Evolutionary conservation across 352 stramenopile genomes (phyloP).

Genomic region (Phytophthora brassicae): DNA sequence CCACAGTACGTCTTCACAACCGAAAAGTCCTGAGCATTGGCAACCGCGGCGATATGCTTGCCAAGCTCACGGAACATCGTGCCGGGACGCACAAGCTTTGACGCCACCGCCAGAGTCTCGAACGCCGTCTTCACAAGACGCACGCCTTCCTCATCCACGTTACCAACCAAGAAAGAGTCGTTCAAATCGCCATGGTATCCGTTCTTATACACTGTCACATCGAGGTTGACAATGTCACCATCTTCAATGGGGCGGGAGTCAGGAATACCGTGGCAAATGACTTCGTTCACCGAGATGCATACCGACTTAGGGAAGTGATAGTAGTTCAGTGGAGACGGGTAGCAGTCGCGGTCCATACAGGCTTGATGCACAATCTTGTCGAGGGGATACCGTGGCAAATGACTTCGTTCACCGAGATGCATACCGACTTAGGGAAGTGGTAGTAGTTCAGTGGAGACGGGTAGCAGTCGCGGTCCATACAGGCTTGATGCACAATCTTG

Average conservation of each 20-base stretch:
- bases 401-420: slow-evolving; percentile 93
- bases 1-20: slow-evolving; percentile 98
- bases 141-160: slow-evolving; percentile 92
- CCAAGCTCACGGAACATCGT: slow-evolving; percentile 97
- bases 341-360: slow-evolving; percentile 90
- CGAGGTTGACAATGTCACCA: slow-evolving; percentile 99
- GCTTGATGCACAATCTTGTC: slow-evolving; percentile 95
- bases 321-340: slow-evolving; percentile 98
- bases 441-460: slow-evolving; percentile 98
- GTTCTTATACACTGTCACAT: slow-evolving; percentile 97
- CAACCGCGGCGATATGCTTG: slow-evolving; percentile 91
- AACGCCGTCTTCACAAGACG: slow-evolving; percentile 95
- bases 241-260: slow-evolving; percentile 94
- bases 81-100: slow-evolving; percentile 92
- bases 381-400: slow-evolving; percentile 98
- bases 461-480: slow-evolving; percentile 92
- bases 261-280: slow-evolving; percentile 98
- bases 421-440: slow-evolving; percentile 96
- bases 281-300: slow-evolving; percentile 92
- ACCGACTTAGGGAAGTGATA: slow-evolving; percentile 97
- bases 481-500: slow-evolving; percentile 93
- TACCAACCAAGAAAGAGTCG: slow-evolving; percentile 97
- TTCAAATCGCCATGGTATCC: slow-evolving; percentile 98
- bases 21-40: slow-evolving; percentile 85
- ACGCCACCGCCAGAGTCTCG: slow-evolving; percentile 87